phyloP scores from a whole-genome alignment of 2,329 filamentous ascomycete genomes.

The Mollisiaceae sp. region DNA sequence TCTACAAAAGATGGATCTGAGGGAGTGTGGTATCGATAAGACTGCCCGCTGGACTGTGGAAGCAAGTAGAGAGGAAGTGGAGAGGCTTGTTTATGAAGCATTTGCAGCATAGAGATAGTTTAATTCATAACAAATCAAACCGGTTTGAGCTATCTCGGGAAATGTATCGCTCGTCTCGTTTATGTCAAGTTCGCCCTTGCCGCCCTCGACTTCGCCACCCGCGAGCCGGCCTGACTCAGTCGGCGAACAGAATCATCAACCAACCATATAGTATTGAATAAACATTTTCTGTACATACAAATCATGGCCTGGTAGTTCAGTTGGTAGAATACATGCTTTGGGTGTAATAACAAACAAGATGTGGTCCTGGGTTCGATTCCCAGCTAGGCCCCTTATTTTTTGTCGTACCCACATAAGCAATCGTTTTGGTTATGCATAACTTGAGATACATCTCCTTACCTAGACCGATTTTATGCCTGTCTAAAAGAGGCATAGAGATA shows the following conservation, averaged over 20 bases:
- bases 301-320: background rate
- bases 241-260: background rate
- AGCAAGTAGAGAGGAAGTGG: background rate
- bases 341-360: background rate
- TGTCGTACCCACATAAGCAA: background rate
- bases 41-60: background rate
- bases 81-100: background rate
- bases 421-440: background rate
- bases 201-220: background rate
- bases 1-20: background rate
- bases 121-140: too few relatives aligned
- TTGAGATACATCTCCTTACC: background rate
- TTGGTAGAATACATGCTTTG: slow-evolving; percentile 5
- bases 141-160: too few relatives aligned
- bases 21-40: background rate
- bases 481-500: too few relatives aligned
- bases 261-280: background rate
- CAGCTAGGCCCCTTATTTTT: background rate
- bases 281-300: background rate
- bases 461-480: too few relatives aligned
- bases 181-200: background rate
- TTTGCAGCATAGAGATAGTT: background rate
- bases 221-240: background rate
- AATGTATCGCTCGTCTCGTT: background rate
- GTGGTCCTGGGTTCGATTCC: slow-evolving; percentile 1